These are phyloP conservation scores for Nidularia sp. DNA, from an alignment of 768 basidiomycete species.

Conservation along the genomic window DNA sequence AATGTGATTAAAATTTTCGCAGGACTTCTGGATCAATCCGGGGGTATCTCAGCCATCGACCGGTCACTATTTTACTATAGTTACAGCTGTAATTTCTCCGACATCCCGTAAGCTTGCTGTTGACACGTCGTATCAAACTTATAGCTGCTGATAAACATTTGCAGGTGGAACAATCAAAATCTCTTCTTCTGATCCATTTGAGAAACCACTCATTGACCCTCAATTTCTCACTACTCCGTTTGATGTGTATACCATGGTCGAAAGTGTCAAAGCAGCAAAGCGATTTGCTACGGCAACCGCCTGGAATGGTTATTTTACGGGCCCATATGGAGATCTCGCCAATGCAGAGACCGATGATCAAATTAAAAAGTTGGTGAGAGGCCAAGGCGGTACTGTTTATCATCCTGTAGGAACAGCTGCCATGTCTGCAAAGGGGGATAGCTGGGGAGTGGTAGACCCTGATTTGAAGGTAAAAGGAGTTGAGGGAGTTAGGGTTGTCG, in stretches of 20 bases:
- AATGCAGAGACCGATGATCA: no score
- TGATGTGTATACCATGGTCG: not conserved
- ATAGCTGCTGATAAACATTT: not conserved
- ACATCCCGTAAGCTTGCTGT: not conserved
- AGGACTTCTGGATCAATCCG: not conserved
- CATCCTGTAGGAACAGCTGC: constrained; percentile 24
- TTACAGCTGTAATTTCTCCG: not conserved
- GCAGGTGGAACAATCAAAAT: not conserved
- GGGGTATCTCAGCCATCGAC: not conserved
- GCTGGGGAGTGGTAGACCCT: constrained; percentile 3
- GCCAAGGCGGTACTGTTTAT: not conserved
- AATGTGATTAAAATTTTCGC: not conserved
- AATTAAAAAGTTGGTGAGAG: no score
- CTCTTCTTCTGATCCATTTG: not conserved
- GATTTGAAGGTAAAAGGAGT: constrained; percentile 1
- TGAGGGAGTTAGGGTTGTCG: not conserved
- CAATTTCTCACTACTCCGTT: not conserved
- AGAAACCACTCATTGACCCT: not conserved
- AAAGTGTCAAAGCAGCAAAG: not conserved
- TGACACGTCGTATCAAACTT: not conserved
- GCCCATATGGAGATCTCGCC: no score
- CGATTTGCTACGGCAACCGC: constrained; percentile 9
- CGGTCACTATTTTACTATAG: not conserved
- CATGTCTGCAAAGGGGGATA: constrained; percentile 16
- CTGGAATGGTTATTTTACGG: constrained; percentile 9